Evolutionary conservation across 1,284 basidiomycete species (phyloP).

Genomic region (Schizophyllum commune): DNA sequence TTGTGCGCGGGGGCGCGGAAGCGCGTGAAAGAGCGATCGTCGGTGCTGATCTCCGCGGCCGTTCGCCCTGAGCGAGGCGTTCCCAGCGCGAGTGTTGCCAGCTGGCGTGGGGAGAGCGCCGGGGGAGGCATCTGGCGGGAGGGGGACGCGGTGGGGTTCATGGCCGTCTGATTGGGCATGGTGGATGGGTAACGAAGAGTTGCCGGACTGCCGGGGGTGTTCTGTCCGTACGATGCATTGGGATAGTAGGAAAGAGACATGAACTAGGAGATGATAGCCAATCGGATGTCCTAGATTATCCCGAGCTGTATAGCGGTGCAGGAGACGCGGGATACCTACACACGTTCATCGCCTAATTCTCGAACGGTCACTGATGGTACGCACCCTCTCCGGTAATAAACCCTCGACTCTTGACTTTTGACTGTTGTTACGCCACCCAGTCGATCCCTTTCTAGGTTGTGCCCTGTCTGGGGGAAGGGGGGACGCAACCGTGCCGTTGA

Average conservation of each 20-base stretch:
- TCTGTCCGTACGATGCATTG: background rate
- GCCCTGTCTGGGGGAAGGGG: too few relatives aligned
- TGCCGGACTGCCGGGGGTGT: background rate
- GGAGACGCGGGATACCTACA: background rate
- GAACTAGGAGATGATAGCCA: background rate
- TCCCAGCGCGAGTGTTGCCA: background rate
- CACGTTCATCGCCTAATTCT: background rate
- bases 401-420: too few relatives aligned
- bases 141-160: background rate
- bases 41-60: constrained; percentile 2
- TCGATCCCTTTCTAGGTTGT: too few relatives aligned
- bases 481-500: too few relatives aligned
- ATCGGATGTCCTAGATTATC: background rate
- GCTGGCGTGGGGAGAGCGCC: constrained; percentile 7
- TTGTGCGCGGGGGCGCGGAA: constrained; percentile 61
- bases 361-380: background rate
- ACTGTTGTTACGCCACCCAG: too few relatives aligned
- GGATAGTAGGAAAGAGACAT: background rate
- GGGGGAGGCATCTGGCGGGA: background rate
- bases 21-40: constrained; percentile 9
- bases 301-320: too few relatives aligned
- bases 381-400: background rate
- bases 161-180: background rate
- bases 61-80: background rate
- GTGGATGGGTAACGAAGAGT: background rate